These are phyloP conservation scores for Calonectria crousiana DNA, from an alignment of 2,329 filamentous ascomycete species.

Conservation along the genomic window DNA sequence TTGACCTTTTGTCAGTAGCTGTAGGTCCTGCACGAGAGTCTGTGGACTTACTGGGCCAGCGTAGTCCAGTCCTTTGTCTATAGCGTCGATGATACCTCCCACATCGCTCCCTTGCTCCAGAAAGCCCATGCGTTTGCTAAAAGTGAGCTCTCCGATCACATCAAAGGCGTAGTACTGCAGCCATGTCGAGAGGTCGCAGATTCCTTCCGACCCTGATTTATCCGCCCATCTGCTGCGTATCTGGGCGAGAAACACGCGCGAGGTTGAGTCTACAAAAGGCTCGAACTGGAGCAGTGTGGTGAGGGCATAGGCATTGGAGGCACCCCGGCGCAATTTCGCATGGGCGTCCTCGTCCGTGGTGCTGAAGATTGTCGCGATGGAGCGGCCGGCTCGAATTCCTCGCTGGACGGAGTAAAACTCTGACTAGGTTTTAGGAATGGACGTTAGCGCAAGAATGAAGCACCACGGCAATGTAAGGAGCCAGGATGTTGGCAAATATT, in stretches of 20 bases:
- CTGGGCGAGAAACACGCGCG: background rate
- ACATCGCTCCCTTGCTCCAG: background rate
- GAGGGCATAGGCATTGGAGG: background rate
- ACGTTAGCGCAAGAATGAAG: too few relatives aligned
- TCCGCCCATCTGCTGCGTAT: background rate
- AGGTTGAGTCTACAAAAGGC: background rate
- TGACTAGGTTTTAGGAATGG: background rate
- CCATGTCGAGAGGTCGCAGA: background rate
- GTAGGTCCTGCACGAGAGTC: background rate
- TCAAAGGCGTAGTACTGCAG: background rate
- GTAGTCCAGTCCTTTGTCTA: background rate
- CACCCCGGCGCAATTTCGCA: background rate
- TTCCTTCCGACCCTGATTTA: background rate
- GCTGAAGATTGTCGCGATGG: background rate
- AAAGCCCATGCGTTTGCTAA: background rate
- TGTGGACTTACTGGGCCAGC: background rate
- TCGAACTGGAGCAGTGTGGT: background rate
- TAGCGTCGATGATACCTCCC: background rate
- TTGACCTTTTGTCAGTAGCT: background rate
- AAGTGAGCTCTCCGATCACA: background rate
- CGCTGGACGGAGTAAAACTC: background rate
- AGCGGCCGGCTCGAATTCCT: background rate
- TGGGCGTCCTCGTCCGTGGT: background rate
- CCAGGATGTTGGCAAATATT: too few relatives aligned
- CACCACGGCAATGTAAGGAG: too few relatives aligned